A percentile compares a stretch with the other conserved stretches of the same genome.
These are phyloP conservation scores for Thielaviopsis populi DNA, from an alignment of 2,329 filamentous ascomycete species.

Conservation along the genomic window DNA sequence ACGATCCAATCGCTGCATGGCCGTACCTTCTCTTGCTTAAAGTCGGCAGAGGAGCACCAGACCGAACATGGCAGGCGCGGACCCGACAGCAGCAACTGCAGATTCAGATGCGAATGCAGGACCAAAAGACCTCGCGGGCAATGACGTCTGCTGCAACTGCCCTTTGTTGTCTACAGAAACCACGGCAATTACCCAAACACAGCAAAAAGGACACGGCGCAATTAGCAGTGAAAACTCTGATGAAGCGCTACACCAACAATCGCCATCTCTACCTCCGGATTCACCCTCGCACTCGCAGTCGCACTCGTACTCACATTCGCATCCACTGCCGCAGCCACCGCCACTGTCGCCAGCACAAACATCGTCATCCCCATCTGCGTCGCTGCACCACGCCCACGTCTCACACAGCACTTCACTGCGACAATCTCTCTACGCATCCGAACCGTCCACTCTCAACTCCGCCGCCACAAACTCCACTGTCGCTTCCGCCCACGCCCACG, in stretches of 20 bases:
- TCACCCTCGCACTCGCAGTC: neutral
- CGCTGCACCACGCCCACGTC: neutral
- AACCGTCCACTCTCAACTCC: neutral
- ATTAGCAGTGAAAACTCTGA: neutral
- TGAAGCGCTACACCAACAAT: neutral
- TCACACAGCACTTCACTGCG: neutral
- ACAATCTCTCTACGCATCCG: neutral
- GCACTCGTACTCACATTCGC: neutral
- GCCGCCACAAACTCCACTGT: neutral
- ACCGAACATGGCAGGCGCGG: constrained; percentile 3
- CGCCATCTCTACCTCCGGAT: too few relatives aligned
- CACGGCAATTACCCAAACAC: neutral
- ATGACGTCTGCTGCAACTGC: neutral
- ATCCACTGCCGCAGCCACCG: neutral
- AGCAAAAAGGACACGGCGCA: neutral
- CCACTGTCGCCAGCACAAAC: neutral
- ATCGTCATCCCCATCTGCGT: neutral
- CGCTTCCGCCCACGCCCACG: constrained; percentile 2
- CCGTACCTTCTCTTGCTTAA: neutral
- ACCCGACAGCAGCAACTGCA: constrained; percentile 1
- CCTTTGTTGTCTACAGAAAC: neutral
- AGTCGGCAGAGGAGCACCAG: neutral
- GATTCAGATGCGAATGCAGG: neutral
- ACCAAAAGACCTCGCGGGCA: neutral
- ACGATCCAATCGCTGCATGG: neutral